phyloP scores from a whole-genome alignment of 2,329 filamentous ascomycete genomes.

The Trichoderma sp. region DNA sequence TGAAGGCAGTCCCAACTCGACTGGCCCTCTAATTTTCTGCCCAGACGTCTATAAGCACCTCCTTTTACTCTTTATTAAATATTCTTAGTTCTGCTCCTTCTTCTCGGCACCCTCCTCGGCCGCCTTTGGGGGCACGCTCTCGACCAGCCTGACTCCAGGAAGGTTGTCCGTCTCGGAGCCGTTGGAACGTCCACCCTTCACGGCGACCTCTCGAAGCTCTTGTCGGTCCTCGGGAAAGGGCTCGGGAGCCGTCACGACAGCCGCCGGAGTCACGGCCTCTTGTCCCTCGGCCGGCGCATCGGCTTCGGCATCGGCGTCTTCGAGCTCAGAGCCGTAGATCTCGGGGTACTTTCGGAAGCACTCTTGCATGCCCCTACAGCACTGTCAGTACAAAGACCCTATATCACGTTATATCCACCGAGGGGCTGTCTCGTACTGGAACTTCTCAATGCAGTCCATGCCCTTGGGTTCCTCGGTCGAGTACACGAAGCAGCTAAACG shows the following conservation, averaged over 20 bases:
- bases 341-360: constrained; percentile 95
- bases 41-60: not conserved
- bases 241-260: constrained; percentile 7
- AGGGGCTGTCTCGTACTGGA: constrained; percentile 68
- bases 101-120: constrained; percentile 38
- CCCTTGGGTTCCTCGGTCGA: constrained; percentile 94
- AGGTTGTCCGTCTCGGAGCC: constrained; percentile 30
- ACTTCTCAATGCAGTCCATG: constrained; percentile 96
- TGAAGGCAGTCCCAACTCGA: constrained; percentile 19
- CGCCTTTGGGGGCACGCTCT: constrained; percentile 29
- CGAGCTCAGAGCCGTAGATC: constrained; percentile 85
- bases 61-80: constrained; percentile 8
- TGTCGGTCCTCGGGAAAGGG: constrained; percentile 15
- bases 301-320: constrained; percentile 45
- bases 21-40: constrained; percentile 15
- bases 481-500: constrained; percentile 98
- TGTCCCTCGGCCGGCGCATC: constrained; percentile 36
- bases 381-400: constrained; percentile 35
- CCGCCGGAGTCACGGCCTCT: constrained; percentile 24
- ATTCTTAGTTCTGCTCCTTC: constrained; percentile 28
- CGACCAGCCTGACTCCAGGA: constrained; percentile 19
- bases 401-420: not conserved
- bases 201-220: constrained; percentile 23
- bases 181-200: constrained; percentile 9
- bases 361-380: constrained; percentile 83